Evolutionary conservation across 2,329 filamentous ascomycete species (phyloP).

Genomic region (Ophiobolus disseminans): DNA sequence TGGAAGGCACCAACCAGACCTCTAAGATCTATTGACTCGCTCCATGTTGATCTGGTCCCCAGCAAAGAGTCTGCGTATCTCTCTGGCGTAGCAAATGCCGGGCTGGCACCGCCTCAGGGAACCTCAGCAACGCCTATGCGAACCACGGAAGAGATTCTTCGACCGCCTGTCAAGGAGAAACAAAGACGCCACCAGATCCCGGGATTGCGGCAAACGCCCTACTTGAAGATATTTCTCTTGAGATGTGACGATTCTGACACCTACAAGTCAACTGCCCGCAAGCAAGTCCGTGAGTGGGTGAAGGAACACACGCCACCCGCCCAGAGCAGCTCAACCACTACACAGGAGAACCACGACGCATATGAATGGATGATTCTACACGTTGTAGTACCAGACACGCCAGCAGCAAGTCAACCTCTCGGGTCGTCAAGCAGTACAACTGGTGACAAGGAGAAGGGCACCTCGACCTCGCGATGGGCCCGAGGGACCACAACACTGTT

Average conservation of each 20-base stretch:
- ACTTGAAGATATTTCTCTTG: conserved; percentile 87
- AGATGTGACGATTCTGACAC: conserved; percentile 95
- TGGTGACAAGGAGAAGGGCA: conserved; percentile 70
- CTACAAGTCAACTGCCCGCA: conserved; percentile 81
- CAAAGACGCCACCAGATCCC: conserved; percentile 91
- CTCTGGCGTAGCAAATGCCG: conserved; percentile 40
- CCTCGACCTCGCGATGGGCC: conserved; percentile 75
- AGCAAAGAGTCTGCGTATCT: conserved; percentile 57
- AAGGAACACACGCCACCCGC: conserved; percentile 70
- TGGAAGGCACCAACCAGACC: conserved; percentile 96
- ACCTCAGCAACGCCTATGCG: conserved; percentile 24
- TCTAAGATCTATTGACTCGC: conserved; percentile 87
- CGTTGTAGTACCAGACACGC: conserved; percentile 86
- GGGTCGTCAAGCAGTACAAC: conserved; percentile 58
- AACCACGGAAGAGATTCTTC: conserved; percentile 36
- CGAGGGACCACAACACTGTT: conserved; percentile 80
- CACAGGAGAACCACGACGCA: conserved; percentile 92
- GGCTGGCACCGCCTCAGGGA: conserved; percentile 26
- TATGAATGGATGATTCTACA: conserved; percentile 96
- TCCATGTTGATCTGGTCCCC: conserved; percentile 87
- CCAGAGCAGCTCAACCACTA: conserved; percentile 64
- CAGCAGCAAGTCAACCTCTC: conserved; percentile 78
- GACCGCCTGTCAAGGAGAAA: conserved; percentile 41
- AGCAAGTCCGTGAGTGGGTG: conserved; percentile 88
- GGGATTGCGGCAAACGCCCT: conserved; percentile 88